Evolutionary conservation across 805 yeast species (phyloP).

Genomic region (Hanseniaspora occidentalis): DNA sequence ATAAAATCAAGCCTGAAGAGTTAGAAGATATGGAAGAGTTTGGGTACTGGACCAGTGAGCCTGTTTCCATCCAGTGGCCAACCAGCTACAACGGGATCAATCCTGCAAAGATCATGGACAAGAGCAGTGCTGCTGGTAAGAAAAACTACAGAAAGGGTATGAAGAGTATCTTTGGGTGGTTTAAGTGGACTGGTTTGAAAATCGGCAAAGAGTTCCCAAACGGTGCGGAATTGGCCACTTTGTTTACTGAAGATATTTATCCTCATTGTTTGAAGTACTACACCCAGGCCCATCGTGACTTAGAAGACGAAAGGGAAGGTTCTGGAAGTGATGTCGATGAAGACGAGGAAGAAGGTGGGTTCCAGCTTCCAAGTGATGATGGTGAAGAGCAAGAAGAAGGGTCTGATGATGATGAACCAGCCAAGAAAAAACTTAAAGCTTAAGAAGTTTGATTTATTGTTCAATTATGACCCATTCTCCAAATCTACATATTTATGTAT

Average conservation of each 20-base stretch:
- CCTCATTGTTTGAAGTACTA: conserved; percentile 80
- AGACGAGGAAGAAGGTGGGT: conserved; percentile 13
- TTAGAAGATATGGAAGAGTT: conserved; percentile 38
- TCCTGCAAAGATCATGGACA: conserved; percentile 37
- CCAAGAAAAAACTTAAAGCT: background rate
- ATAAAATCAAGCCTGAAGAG: conserved; percentile 18
- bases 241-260: conserved; percentile 66
- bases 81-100: conserved; percentile 40
- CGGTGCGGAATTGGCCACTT: conserved; percentile 66
- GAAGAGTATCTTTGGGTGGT: conserved; percentile 83
- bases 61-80: conserved; percentile 61
- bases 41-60: conserved; percentile 41
- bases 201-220: conserved; percentile 67
- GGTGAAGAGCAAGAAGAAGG: conserved; percentile 7
- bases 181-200: conserved; percentile 68
- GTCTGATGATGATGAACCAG: background rate
- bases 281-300: conserved; percentile 58
- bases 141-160: conserved; percentile 54
- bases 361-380: conserved; percentile 14
- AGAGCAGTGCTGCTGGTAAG: conserved; percentile 41
- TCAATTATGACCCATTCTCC: too few species aligned
- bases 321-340: conserved; percentile 44
- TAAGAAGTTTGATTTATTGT: too few species aligned
- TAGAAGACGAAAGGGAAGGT: conserved; percentile 42
- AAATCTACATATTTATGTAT: too few species aligned